phyloP scores from a whole-genome alignment of 768 basidiomycete species.

The Russula olivacea region DNA sequence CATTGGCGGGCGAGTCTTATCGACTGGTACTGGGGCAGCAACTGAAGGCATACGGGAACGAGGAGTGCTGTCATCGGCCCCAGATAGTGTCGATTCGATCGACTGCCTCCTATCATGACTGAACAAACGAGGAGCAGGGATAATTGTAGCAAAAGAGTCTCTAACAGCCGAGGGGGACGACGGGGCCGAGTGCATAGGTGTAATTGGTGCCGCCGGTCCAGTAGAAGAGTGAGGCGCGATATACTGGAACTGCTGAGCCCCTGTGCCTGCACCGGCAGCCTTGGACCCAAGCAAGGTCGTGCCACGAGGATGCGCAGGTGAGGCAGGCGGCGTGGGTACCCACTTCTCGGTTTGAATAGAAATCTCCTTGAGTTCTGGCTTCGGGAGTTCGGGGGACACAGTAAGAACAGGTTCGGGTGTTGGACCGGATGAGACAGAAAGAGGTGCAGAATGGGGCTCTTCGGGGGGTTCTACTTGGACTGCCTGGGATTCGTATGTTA shows the following conservation, averaged over 20 bases:
- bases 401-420: constrained; percentile 28
- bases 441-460: constrained; percentile 14
- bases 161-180: constrained; percentile 42
- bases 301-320: constrained; percentile 32
- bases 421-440: not conserved
- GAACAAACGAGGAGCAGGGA: constrained; percentile 45
- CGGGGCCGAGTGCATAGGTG: constrained; percentile 35
- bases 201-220: constrained; percentile 32
- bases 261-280: constrained; percentile 56
- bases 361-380: constrained; percentile 65
- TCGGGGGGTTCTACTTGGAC: constrained; percentile 34
- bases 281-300: constrained; percentile 39
- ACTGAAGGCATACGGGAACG: constrained; percentile 63
- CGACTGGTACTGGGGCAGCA: constrained; percentile 46
- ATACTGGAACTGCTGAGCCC: constrained; percentile 62
- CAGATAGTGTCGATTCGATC: constrained; percentile 62
- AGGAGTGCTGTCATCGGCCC: constrained; percentile 42
- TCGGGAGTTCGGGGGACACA: constrained; percentile 36
- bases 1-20: constrained; percentile 79
- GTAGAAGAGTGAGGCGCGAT: constrained; percentile 45
- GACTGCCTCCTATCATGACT: constrained; percentile 62
- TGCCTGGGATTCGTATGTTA: constrained; percentile 49
- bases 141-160: constrained; percentile 48
- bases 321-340: constrained; percentile 39
- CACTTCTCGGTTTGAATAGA: constrained; percentile 78